Evolutionary conservation across 208 protist species (phyloP).

Genomic region (Phytomonas sp.): DNA sequence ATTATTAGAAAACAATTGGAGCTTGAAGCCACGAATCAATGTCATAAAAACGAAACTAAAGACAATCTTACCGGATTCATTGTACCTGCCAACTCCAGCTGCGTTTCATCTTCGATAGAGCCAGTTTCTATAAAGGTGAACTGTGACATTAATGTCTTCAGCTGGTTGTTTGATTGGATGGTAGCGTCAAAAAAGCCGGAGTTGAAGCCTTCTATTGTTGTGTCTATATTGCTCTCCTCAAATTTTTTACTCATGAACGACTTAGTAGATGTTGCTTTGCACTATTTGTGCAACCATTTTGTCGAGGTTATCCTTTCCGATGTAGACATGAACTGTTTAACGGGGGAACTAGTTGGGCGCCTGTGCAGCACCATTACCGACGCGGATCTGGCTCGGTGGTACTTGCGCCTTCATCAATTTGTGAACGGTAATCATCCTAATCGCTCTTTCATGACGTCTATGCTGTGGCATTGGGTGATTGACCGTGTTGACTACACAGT

Average conservation of each 20-base stretch:
- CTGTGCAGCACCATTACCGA: slow-evolving; percentile 40
- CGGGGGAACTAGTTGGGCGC: slow-evolving; percentile 37
- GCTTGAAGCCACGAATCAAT: neutral
- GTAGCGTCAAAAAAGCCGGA: slow-evolving; percentile 19
- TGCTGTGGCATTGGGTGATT: slow-evolving; percentile 46
- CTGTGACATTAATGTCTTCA: slow-evolving; percentile 59
- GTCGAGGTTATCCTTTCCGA: slow-evolving; percentile 40
- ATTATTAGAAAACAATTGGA: slow-evolving; percentile 36
- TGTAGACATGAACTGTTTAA: slow-evolving; percentile 52
- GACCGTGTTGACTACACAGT: slow-evolving; percentile 20
- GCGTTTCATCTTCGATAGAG: neutral
- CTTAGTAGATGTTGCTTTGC: slow-evolving; percentile 40
- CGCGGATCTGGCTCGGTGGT: slow-evolving; percentile 29
- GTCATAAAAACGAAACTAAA: slow-evolving; percentile 2
- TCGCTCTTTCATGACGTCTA: slow-evolving; percentile 43
- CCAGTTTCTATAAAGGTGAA: slow-evolving; percentile 48
- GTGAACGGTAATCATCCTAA: slow-evolving; percentile 26
- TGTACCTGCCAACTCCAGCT: neutral
- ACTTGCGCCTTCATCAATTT: slow-evolving; percentile 39
- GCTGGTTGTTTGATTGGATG: slow-evolving; percentile 64
- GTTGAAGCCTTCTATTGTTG: slow-evolving; percentile 42
- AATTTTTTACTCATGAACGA: slow-evolving; percentile 61
- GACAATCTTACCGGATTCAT: neutral
- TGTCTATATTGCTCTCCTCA: slow-evolving; percentile 58
- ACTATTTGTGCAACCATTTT: slow-evolving; percentile 48